Base-by-base conservation (phyloP, 139 green algal species). In the Coccomyxa sp. region DNA sequence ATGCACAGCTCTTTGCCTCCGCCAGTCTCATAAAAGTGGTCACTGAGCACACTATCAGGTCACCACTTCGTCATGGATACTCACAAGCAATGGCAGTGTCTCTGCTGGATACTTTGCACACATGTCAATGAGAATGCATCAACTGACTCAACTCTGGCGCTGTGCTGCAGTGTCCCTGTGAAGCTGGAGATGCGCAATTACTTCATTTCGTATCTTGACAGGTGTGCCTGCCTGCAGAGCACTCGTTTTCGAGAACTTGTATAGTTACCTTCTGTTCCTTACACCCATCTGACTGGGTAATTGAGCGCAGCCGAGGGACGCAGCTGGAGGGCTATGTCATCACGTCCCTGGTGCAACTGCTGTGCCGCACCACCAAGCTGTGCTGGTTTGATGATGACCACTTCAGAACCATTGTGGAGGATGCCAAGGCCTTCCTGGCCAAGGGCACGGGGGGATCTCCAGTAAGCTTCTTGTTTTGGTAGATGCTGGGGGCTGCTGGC, bases 351-450 rank as follows among this genome's bases (percentile, higher is more conserved):
- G 83, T 95, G 30, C 93, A 95, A 90, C 90, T 99, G 84, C 89
- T 99, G 80, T 97, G 91, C 82, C 94, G 97, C 76, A 96, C 95
- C 58, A 94, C 92, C 58, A 99, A 99, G 90, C 90, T 99, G 32
- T 95, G 92, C 17, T 99, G 97, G 97, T 98, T 97, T 82, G 96
- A 99, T 45, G 82, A 93, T 59, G 95, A 98, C 25, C 86, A 85
- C 30, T 91, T 95, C 58, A 85, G 91, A 0, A 89, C 89, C 67
- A 95, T 98, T 32, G 94, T 97, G n/a, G 93, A 97, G 4, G 96
- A 98, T 60, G 90, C 89, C 23, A 95, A 94, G 83, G 86, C 85
- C 28, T 91, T 94, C 58, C 82, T 97, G 13, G 84, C 92, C n/a
- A 84, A 87, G 79, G 82, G 87, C 13, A 79, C 82, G 10, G 32